A percentile compares a stretch with the other conserved stretches of the same genome.
phyloP scores from a whole-genome alignment of 2,329 filamentous ascomycete species.

The Pseudogymnoascus pannorum region DNA sequence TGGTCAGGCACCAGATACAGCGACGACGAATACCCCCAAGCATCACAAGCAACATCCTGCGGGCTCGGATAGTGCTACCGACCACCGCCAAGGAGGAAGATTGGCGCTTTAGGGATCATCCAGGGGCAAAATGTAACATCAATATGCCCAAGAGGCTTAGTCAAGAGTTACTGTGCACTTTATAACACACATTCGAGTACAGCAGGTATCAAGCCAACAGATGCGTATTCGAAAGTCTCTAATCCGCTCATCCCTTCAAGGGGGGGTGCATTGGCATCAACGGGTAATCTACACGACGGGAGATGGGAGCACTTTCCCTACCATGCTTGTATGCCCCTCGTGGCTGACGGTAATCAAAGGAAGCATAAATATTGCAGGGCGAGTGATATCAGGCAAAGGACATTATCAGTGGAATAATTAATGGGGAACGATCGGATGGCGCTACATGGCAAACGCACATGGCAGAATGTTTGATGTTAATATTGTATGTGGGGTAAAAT shows the following conservation, averaged over 20 bases:
- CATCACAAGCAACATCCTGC: neutral
- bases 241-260: neutral
- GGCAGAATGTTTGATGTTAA: neutral
- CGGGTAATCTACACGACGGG: conserved; percentile 1
- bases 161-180: neutral
- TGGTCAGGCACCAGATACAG: neutral
- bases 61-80: neutral
- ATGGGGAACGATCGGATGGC: neutral
- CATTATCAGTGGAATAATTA: conserved; percentile 7
- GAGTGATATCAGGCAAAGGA: neutral
- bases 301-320: neutral
- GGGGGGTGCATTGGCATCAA: neutral
- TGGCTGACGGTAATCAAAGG: neutral
- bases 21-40: neutral
- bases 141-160: neutral
- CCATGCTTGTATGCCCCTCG: neutral
- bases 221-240: neutral
- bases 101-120: neutral
- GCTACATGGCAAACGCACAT: neutral
- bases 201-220: too few species aligned
- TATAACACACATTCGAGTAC: neutral
- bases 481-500: neutral
- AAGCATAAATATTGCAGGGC: neutral
- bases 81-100: neutral
- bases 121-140: neutral